A percentile compares a stretch with the other conserved stretches of the same genome.
Conservation (phyloP, 768 basidiomycete genomes). For the Tulasnella sp. region DNA sequence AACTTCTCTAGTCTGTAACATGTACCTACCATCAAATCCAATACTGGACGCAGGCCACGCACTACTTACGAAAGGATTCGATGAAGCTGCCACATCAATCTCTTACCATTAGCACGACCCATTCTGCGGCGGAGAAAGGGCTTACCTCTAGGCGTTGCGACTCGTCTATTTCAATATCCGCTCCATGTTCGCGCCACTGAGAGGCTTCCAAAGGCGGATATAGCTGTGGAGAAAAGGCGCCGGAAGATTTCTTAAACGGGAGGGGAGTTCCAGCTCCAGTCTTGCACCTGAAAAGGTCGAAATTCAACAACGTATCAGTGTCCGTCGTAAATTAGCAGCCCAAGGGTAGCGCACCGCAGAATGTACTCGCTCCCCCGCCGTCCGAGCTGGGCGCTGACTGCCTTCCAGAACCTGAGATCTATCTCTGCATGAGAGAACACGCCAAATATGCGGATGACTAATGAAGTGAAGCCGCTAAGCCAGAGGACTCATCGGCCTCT, state of each 20-base stretch:
- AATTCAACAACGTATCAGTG: not conserved
- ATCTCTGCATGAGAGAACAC: not conserved
- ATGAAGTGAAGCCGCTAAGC: not conserved
- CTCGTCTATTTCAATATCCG: not conserved
- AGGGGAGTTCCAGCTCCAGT: not conserved
- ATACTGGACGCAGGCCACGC: no score
- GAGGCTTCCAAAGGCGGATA: not conserved
- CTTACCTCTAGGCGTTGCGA: not conserved
- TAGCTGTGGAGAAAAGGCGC: not conserved
- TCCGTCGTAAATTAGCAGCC: no score
- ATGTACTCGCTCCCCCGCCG: not conserved
- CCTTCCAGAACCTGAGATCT: not conserved
- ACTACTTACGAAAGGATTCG: slow-evolving; percentile 28
- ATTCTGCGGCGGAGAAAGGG: not conserved
- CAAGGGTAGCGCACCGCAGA: no score
- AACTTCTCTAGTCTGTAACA: slow-evolving; percentile 52
- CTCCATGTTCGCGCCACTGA: not conserved
- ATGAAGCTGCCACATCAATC: not conserved
- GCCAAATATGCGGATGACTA: slow-evolving; percentile 23
- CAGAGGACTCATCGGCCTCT: not conserved
- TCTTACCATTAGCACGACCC: not conserved
- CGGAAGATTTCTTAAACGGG: not conserved
- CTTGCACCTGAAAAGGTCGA: not conserved
- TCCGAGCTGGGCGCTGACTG: not conserved
- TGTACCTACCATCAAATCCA: not conserved